These are phyloP conservation scores for Fusarium sp. DNA, from an alignment of 2,329 filamentous ascomycete genomes.

Conservation along the genomic window DNA sequence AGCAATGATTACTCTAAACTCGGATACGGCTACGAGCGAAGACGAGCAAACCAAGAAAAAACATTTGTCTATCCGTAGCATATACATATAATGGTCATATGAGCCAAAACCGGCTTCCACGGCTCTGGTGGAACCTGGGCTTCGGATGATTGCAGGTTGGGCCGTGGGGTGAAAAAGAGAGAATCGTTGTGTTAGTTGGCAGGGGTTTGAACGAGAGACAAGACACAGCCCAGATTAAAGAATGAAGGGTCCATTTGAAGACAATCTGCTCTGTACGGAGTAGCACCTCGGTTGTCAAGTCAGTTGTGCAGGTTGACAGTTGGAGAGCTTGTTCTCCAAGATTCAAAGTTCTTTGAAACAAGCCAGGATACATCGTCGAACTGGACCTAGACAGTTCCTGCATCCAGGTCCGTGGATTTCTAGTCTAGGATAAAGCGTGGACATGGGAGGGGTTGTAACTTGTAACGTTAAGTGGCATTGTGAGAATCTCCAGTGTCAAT, in stretches of 20 bases:
- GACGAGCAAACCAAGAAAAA: neutral
- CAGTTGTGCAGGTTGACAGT: neutral
- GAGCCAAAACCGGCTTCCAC: slow-evolving; percentile 43
- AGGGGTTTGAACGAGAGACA: slow-evolving; percentile 2
- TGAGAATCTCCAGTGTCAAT: slow-evolving; percentile 42
- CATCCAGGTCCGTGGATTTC: slow-evolving; percentile 47
- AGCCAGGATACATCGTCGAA: slow-evolving; percentile 17
- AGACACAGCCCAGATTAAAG: neutral
- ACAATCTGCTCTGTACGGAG: neutral
- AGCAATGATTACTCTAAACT: neutral
- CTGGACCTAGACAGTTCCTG: slow-evolving; percentile 27
- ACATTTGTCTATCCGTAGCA: neutral
- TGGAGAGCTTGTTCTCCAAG: neutral
- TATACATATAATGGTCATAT: slow-evolving; percentile 17
- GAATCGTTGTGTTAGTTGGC: slow-evolving; percentile 25
- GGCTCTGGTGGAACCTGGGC: slow-evolving; percentile 40
- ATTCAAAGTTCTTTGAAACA: slow-evolving; percentile 14
- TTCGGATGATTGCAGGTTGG: slow-evolving; percentile 42
- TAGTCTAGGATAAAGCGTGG: slow-evolving; percentile 15
- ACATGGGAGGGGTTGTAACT: slow-evolving; percentile 20
- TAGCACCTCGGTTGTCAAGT: neutral
- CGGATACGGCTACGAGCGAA: neutral
- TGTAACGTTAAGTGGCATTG: slow-evolving; percentile 16
- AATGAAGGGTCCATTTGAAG: slow-evolving; percentile 3
- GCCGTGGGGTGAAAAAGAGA: slow-evolving; percentile 26